Percentiles rank a stretch among this genome's conserved stretches.
Evolutionary conservation across 2,329 filamentous ascomycete species (phyloP).

Genomic region (Xenoacremonium recifei): DNA sequence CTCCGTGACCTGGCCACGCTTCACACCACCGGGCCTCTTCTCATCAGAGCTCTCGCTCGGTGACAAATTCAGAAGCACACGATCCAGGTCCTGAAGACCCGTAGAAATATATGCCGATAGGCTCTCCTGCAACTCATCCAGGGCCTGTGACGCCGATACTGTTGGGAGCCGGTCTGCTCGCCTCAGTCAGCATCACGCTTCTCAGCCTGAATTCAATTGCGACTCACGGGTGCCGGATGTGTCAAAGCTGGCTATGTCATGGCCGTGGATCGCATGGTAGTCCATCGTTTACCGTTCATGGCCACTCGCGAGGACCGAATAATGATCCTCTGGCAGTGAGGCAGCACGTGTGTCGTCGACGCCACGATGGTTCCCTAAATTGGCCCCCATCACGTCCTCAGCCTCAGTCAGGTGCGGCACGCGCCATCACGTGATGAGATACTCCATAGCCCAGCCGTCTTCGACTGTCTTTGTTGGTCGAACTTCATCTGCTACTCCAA

Average conservation of each 20-base stretch:
- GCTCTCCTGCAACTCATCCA: slow-evolving; percentile 57
- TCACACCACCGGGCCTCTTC: slow-evolving; percentile 54
- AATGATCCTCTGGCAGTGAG: too few relatives aligned
- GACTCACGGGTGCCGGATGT: slow-evolving; percentile 50
- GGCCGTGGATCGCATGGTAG: slow-evolving; percentile 58
- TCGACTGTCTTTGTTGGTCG: too few relatives aligned
- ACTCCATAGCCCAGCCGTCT: too few relatives aligned
- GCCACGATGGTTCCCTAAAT: too few relatives aligned
- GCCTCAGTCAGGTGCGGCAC: too few relatives aligned
- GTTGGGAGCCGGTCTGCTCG: slow-evolving; percentile 70
- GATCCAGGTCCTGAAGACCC: slow-evolving; percentile 53
- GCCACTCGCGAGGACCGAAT: too few relatives aligned
- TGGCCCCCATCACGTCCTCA: too few relatives aligned
- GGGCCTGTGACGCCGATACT: slow-evolving; percentile 70
- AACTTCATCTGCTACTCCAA: too few relatives aligned
- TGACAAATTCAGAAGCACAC: slow-evolving; percentile 32
- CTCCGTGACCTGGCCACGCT: slow-evolving; percentile 77
- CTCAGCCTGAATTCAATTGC: too few relatives aligned
- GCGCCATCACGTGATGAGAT: too few relatives aligned
- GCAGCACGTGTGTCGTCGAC: too few relatives aligned
- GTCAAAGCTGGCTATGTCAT: slow-evolving; percentile 61
- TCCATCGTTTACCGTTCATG: slow-evolving; percentile 46
- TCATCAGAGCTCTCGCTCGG: slow-evolving; percentile 12
- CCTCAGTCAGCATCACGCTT: slow-evolving; percentile 15
- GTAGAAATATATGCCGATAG: slow-evolving; percentile 54